Evolutionary conservation across 441 rosid genomes (phyloP), one percentile per base, ranked within the genome.

Genomic region (Adansonia rubrostipa): DNA sequence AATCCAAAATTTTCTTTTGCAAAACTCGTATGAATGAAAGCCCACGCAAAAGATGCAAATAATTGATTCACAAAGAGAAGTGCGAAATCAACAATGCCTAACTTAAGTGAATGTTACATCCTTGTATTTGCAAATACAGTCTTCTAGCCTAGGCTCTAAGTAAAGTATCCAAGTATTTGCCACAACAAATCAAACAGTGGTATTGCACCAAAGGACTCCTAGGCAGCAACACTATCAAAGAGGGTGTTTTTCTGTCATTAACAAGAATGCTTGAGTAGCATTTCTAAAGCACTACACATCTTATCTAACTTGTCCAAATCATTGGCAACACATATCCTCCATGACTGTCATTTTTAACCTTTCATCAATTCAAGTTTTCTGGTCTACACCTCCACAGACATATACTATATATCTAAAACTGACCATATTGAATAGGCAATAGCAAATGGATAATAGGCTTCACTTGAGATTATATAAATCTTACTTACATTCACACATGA

Each of bases 211-310:
- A 56, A n/a, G 17, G 17, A n/a, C 61, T 56, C 61, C 17, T n/a
- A 56, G 24, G 61, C 8, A 19, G 17, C 20, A 56, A 56, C 61
- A 56, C 61, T 56, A 56, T 19, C 62, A 20, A 48, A 48, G 11
- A 22, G 54, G 57, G 42, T 48, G 17, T 11, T 22, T 28, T 28
- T 28, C 36, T 69, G 62, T 19, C 56, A 13, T 44, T 66, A 48
- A 48, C 11, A 69, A 69, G 57, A 47, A 51, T 20, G 17, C 20
- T 22, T 17, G 40, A 9, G 42, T 22, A 20, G 42, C 9, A 48
- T 19, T 45, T 45, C 57, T 69, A 69, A 69, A 5, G 57, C 73
- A 28, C 36, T 28, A 28, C 36, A 71, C 24, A 28, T 71, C 62
- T 14, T 70, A 53, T 24, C 51, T 13, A 13, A 51, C 47, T 28